Evolutionary conservation across 164 flowering plant genomes (phyloP), one percentile per base, ranked within the genome.

Genomic region (Euptelea pleiosperma): DNA sequence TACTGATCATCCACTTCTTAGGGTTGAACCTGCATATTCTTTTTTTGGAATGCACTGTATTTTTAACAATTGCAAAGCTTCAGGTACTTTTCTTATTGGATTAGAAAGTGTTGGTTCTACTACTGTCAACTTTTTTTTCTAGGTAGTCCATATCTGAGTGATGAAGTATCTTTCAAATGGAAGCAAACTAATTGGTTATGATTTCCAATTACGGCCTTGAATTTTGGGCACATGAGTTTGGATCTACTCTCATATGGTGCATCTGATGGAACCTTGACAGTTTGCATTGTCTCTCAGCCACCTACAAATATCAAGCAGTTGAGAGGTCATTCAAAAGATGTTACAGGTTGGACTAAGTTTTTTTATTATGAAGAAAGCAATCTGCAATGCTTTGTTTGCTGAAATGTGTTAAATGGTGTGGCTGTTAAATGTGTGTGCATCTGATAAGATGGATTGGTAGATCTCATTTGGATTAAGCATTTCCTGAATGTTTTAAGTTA

Each of bases 21-120:
- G 71, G 64, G 75, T 60, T 50, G 95, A 94, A 72, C 93, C 85
- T 73, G 96, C 95, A 33, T 94, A 91, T 77, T 88, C 99, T 47
- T 94, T 94, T 78, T 89, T 94, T 11, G 99, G 99, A 66, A 91
- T 94, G 99, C 93, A 94, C 68, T 91, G 97, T 70, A 88, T 94
- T 70, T 94, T 94, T 77, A 97, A 94, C 67, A 87, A 81, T 56
- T 86, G 88, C 85, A 88, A 84, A 81, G 81, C 82, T 44, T 79
- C 96, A 62, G 97, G 99, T 93, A 75, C 55, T 21, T 37, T 53
- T 66, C 25, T 41, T 52, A 16, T 29, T 30, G 36, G 21, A 56
- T 30, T 41, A 28, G 3, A 28, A n/a, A 22, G 44, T 22, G 0
- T n/a, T 11, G 45, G 51, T 16, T 15, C 22, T 2, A 22, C 43